A percentile compares a stretch with the other conserved stretches of the same genome.
Conservation (phyloP, 2,329 filamentous ascomycete genomes). For the Fusarium newnesense region DNA sequence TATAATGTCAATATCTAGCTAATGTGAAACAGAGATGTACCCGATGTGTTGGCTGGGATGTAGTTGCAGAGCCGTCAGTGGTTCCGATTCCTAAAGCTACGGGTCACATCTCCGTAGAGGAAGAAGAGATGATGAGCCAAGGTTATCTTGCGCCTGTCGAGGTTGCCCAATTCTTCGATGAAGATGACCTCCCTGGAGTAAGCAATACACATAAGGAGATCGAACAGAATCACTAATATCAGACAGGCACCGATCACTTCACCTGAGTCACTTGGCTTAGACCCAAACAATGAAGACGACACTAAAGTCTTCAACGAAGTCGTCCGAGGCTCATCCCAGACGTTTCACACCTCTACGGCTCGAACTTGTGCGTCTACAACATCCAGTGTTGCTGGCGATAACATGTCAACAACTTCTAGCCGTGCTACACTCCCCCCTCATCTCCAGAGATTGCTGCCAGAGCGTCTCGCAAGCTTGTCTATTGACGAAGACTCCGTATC, state of each 20-base stretch:
- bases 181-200: conserved; percentile 36
- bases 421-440: conserved; percentile 17
- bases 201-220: neutral
- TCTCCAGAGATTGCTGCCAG: neutral
- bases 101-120: conserved; percentile 49
- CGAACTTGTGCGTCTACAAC: conserved; percentile 2
- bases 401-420: conserved; percentile 13
- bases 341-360: neutral
- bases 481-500: neutral
- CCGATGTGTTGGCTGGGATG: conserved; percentile 50
- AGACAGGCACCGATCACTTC: conserved; percentile 44
- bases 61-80: conserved; percentile 49
- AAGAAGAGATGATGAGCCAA: conserved; percentile 22
- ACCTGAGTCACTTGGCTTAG: conserved; percentile 38
- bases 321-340: neutral
- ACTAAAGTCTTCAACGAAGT: neutral
- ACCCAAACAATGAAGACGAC: neutral
- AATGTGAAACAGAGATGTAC: conserved; percentile 46
- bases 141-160: conserved; percentile 22
- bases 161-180: conserved; percentile 43
- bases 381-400: conserved; percentile 18
- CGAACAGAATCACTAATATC: conserved; percentile 1
- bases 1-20: neutral
- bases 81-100: conserved; percentile 46
- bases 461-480: neutral